Percentiles rank a stretch among this genome's conserved stretches.
phyloP scores from a whole-genome alignment of 805 yeast genomes.

The Lipomyces lipofer region DNA sequence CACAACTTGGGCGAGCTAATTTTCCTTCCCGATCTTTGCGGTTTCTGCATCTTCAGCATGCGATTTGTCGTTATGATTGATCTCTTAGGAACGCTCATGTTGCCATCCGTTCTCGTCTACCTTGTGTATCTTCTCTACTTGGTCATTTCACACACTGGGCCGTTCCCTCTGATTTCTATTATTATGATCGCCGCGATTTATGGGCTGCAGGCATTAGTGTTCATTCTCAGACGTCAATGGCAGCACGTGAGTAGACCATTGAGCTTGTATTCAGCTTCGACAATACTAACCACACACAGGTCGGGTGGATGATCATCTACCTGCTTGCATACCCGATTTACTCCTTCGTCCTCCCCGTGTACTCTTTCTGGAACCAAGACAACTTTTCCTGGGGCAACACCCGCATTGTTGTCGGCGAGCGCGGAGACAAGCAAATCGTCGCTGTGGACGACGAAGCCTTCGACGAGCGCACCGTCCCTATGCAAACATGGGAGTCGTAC shows the following conservation, averaged over 20 bases:
- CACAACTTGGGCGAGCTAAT: slow-evolving; percentile 62
- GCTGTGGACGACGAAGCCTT: slow-evolving; percentile 41
- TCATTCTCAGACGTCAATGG: slow-evolving; percentile 48
- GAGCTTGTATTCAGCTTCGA: slow-evolving; percentile 39
- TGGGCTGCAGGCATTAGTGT: slow-evolving; percentile 61
- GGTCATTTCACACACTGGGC: slow-evolving; percentile 52
- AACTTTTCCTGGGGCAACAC: slow-evolving; percentile 69
- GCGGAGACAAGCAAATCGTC: slow-evolving; percentile 50
- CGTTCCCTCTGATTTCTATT: slow-evolving; percentile 54
- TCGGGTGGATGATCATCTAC: slow-evolving; percentile 59
- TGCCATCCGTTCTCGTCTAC: slow-evolving; percentile 59
- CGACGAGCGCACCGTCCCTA: slow-evolving; percentile 41
- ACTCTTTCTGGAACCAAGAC: slow-evolving; percentile 66
- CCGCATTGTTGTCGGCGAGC: slow-evolving; percentile 55
- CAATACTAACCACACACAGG: slow-evolving; percentile 39
- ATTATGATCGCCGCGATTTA: slow-evolving; percentile 56
- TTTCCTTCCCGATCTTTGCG: slow-evolving; percentile 59
- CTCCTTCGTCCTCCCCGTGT: slow-evolving; percentile 59
- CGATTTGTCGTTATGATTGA: slow-evolving; percentile 59
- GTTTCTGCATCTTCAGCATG: slow-evolving; percentile 62
- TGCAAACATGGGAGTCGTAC: slow-evolving; percentile 44
- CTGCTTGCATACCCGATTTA: slow-evolving; percentile 60
- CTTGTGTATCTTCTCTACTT: slow-evolving; percentile 54
- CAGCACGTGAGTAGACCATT: slow-evolving; percentile 38
- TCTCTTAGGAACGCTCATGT: slow-evolving; percentile 57